Base-by-base conservation (phyloP, 1,139 yeast species). In the Saccharomyces hybrid region DNA sequence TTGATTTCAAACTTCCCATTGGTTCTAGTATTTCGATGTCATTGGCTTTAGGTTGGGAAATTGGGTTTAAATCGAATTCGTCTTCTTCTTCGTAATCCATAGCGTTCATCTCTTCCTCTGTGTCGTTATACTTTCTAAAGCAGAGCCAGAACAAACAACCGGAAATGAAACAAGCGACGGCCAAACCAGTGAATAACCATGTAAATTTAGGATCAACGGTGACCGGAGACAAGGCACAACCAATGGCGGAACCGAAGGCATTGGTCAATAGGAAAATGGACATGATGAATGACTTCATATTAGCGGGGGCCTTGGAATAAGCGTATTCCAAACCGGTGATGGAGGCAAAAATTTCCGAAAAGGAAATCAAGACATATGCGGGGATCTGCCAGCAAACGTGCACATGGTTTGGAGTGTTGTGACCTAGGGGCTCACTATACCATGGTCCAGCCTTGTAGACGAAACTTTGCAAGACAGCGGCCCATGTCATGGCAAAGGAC, bases 391-490 rank as follows among this genome's bases (percentile, higher is more conserved):
- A 82, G 29, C 74, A 76, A 48, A 65, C 58, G 55, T 64, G 68
- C 32, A 65, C 51, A 47, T 59, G 56, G 51, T 65, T 65, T 58
- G 67, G 67, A 9, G 82, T 75, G 46, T 70, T 69, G 68, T 74
- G 59, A 56, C 62, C 63, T 74, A 76, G 67, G 48, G 95, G 91
- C 54, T 66, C 61, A 58, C 83, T 80, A 63, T 83, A 88, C 78
- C 96, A 88, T 57, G 95, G 93, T 24, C 89, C 89, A 6, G 87
- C 76, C 51, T 73, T 68, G 74, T 89, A 89, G 60, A 90, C 83
- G 66, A 75, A 76, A 67, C 83, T 81, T 73, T 90, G 96, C 61
- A 88, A 78, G 48, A 87, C 83, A 14, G 95, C 93, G 54, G 96
- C 95, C 67, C 86, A 83, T 38, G 83, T 79, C 84, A 87, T 86